Conservation (phyloP, 495 filamentous ascomycete genomes). For the Aspergillus ostianus region DNA sequence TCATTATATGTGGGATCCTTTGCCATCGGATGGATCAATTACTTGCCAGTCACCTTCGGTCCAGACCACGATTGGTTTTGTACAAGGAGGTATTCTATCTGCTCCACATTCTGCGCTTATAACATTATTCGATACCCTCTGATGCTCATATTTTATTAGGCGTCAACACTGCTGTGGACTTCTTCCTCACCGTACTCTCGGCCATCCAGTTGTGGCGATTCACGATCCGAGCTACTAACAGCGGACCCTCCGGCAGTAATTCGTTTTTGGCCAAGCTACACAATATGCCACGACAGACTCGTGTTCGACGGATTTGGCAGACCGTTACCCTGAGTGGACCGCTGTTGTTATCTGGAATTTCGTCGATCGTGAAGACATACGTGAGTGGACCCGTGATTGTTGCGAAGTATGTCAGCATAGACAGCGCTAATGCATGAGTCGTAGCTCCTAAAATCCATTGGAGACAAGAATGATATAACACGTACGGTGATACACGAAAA, state of each 20-base stretch:
- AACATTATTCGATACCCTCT: too few species aligned
- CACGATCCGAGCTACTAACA: conserved; percentile 24
- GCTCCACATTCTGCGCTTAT: neutral
- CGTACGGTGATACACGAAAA: neutral
- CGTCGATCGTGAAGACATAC: conserved; percentile 40
- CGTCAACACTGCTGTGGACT: neutral
- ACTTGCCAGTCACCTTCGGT: neutral
- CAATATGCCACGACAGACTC: conserved; percentile 30
- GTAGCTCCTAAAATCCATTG: neutral
- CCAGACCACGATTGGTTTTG: neutral
- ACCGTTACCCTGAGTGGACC: conserved; percentile 29
- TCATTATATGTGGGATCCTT: neutral
- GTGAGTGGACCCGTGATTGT: conserved; percentile 14
- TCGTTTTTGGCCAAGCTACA: conserved; percentile 31
- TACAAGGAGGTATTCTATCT: neutral
- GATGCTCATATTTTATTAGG: neutral
- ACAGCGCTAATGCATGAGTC: too few species aligned
- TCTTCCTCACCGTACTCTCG: conserved; percentile 1
- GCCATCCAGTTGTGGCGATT: conserved; percentile 4
- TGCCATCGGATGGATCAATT: neutral
- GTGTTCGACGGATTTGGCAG: conserved; percentile 36
- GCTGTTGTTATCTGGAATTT: conserved; percentile 30
- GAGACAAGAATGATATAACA: neutral
- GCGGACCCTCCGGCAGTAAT: conserved; percentile 20
- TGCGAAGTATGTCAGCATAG: too few species aligned